Evolutionary conservation across 495 filamentous ascomycete species (phyloP).

Genomic region (Aspergillus nanangensis): DNA sequence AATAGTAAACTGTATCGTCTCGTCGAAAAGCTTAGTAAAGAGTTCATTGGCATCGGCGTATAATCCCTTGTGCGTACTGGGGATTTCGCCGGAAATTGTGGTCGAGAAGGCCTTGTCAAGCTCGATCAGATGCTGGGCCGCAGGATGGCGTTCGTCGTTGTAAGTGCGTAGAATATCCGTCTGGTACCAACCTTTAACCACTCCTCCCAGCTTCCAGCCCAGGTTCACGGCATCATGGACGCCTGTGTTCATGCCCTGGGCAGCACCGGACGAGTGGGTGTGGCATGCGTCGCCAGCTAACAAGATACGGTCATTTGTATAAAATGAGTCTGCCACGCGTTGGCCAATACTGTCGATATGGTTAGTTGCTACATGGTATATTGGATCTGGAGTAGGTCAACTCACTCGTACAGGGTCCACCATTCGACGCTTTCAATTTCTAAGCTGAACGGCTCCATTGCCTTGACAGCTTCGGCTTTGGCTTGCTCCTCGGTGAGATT

Average conservation of each 20-base stretch:
- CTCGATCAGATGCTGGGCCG: constrained; percentile 4
- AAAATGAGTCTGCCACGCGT: constrained; percentile 1
- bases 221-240: constrained; percentile 54
- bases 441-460: constrained; percentile 3
- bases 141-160: constrained; percentile 26
- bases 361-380: no score
- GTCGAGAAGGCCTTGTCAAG: constrained; percentile 7
- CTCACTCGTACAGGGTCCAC: constrained; percentile 8
- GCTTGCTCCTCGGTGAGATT: constrained; percentile 1
- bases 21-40: constrained; percentile 7
- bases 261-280: constrained; percentile 49
- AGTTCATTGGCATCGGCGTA: constrained; percentile 5
- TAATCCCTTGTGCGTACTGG: not conserved
- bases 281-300: constrained; percentile 54
- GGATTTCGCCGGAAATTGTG: constrained; percentile 5
- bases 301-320: constrained; percentile 33
- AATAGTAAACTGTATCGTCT: constrained; percentile 7
- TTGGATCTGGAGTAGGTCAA: no score
- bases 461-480: constrained; percentile 1
- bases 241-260: constrained; percentile 56
- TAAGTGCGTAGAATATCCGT: constrained; percentile 34
- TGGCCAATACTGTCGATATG: constrained; percentile 6
- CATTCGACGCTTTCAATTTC: constrained; percentile 2
- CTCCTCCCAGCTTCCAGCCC: constrained; percentile 47
- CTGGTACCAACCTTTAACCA: constrained; percentile 29